Evolutionary conservation across 2,329 filamentous ascomycete species (phyloP), one percentile per base, ranked within the genome.

Genomic region (Lecanicillium sp.): DNA sequence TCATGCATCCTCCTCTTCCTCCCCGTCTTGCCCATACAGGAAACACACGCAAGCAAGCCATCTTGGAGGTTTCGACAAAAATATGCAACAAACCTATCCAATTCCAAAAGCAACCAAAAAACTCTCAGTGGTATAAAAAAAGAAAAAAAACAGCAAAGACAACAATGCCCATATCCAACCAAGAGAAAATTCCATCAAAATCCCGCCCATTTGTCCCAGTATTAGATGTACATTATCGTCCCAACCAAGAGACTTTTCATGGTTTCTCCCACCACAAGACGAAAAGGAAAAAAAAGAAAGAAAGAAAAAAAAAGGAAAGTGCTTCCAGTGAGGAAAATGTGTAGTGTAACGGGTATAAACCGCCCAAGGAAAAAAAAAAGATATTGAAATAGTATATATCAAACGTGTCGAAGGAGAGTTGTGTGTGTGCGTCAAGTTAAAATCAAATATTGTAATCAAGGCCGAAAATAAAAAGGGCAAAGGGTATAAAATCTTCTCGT

Each of bases 221-320:
- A 54, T 54, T 51, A 55, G 42, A 40, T 51, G 39, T 54, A 54
- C 50, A 54, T 52, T 54, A 52, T 47, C 48, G 45, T 51, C 44
- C 44, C 39, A 32, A 20, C 30, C 44, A 19, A 19, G 40, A 41
- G 33, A 38, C 17, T 8, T 12, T 21, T 14, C 38, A 47, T 49
- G 45, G 42, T 19, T n/a, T 20, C 2, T 11, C 33, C 30, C 21
- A 7, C n/a, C 29, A 37, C 21, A 17, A 24, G 35, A 27, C 10
- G n/a, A 17, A 21, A 19, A 24, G n/a, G 26, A 20, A 19, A 11
- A 30, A 32, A 42, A 21, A n/a, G 26, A 23, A 37, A 26, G 14
- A 27, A 37, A 19, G 3, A 7, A 19, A 8, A 11, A 14, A 15
- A 40, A 37, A 21, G 6, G 15, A 17, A 20, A 23, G 32, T 17